These are phyloP conservation scores for Malassezia japonica DNA, from an alignment of 1,284 basidiomycete genomes.

Conservation along the genomic window DNA sequence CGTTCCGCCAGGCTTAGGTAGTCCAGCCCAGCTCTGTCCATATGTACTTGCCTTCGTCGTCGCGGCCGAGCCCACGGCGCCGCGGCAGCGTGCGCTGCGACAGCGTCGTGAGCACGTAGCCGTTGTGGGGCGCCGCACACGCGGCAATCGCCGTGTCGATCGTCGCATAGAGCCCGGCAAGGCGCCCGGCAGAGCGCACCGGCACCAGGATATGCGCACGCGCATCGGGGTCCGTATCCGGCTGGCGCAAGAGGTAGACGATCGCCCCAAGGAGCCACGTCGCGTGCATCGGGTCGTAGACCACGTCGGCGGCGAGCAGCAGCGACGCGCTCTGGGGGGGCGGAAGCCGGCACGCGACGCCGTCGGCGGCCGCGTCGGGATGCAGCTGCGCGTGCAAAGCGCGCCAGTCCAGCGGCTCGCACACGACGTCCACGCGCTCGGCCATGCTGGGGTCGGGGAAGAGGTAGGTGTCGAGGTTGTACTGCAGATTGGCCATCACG, in stretches of 20 bases:
- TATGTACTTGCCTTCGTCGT: conserved; percentile 16
- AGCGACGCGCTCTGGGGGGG: conserved; percentile 7
- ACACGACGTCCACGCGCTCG: neutral
- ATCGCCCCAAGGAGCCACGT: conserved; percentile 14
- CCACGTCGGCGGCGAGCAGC: conserved; percentile 13
- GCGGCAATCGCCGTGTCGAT: conserved; percentile 9
- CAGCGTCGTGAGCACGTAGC: neutral
- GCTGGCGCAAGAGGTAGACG: conserved; percentile 9
- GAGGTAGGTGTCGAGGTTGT: conserved; percentile 14
- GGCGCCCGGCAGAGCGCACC: conserved; percentile 12
- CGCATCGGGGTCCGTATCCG: conserved; percentile 11
- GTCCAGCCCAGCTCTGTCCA: conserved; percentile 16
- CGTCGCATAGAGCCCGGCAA: conserved; percentile 12
- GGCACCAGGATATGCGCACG: conserved; percentile 15
- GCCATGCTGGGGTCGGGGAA: neutral
- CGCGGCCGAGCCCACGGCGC: conserved; percentile 10
- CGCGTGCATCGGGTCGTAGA: conserved; percentile 15
- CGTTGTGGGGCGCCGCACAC: neutral
- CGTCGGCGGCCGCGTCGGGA: neutral
- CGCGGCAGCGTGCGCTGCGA: conserved; percentile 3
- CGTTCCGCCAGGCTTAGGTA: conserved; percentile 31
- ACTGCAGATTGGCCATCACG: conserved; percentile 12
- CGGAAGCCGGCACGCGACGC: conserved; percentile 9
- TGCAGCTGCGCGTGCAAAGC: conserved; percentile 2
- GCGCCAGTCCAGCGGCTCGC: conserved; percentile 16